These are phyloP conservation scores for Xylariaceae sp. DNA, from an alignment of 2,329 filamentous ascomycete genomes.

Conservation along the genomic window DNA sequence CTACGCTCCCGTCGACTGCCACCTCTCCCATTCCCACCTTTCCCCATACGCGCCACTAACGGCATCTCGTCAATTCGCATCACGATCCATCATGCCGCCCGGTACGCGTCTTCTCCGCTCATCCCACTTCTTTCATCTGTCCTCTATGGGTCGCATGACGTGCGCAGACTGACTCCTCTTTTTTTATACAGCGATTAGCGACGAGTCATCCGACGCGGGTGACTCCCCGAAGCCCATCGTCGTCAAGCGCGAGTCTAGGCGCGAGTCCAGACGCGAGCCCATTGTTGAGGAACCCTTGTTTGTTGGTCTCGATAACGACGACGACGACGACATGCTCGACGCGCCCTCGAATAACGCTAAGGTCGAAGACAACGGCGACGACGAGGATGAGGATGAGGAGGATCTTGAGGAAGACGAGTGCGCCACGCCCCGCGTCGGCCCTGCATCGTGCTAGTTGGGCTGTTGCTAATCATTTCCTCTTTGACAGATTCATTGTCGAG, in stretches of 20 bases:
- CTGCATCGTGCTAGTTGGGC: neutral
- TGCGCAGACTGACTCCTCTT: conserved; percentile 12
- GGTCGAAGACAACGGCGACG: neutral
- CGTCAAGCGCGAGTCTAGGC: conserved; percentile 11
- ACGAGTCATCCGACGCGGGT: conserved; percentile 36
- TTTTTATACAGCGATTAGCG: conserved; percentile 35
- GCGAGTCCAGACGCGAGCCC: conserved; percentile 8
- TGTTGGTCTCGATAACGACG: conserved; percentile 14
- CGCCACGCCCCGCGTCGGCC: conserved; percentile 1
- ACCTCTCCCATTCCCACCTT: neutral
- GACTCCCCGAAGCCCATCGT: conserved; percentile 20
- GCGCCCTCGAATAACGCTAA: conserved; percentile 17
- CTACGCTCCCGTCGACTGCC: neutral
- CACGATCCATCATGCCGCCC: conserved; percentile 17
- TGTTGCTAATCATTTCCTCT: conserved; percentile 7
- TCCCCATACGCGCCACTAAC: conserved; percentile 5
- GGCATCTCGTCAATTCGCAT: neutral
- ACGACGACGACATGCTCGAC: conserved; percentile 25
- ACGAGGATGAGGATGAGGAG: conserved; percentile 27
- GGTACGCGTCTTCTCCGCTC: conserved; percentile 16
- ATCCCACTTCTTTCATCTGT: neutral
- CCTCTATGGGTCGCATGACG: neutral
- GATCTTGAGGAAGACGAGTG: conserved; percentile 31
- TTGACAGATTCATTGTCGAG: conserved; percentile 64
- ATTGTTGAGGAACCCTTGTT: conserved; percentile 2